phyloP scores from a whole-genome alignment of 2,329 filamentous ascomycete genomes.

The Cordyceps farinosa region DNA sequence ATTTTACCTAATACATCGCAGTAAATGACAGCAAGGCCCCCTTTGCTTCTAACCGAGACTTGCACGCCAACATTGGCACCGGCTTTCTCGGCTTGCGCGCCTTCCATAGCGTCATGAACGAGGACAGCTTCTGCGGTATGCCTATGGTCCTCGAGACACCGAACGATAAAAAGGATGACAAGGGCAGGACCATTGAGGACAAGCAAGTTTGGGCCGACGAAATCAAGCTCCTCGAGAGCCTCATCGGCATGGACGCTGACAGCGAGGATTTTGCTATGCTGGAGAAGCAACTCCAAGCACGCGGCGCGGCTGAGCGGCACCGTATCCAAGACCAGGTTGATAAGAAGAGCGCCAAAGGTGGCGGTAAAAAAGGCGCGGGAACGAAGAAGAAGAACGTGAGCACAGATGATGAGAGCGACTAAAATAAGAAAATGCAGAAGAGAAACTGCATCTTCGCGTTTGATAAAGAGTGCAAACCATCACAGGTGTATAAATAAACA shows the following conservation, averaged over 20 bases:
- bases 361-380: conserved; percentile 24
- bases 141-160: conserved; percentile 98
- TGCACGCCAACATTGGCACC: conserved; percentile 95
- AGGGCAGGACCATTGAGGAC: conserved; percentile 70
- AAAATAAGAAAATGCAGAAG: background rate
- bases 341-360: conserved; percentile 57
- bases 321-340: conserved; percentile 78
- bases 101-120: conserved; percentile 90
- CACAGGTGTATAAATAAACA: background rate
- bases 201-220: conserved; percentile 84
- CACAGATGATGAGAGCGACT: conserved; percentile 34
- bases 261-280: conserved; percentile 66
- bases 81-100: conserved; percentile 87
- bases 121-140: conserved; percentile 67
- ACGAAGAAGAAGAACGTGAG: conserved; percentile 36
- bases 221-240: conserved; percentile 87
- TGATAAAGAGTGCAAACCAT: background rate
- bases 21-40: conserved; percentile 96
- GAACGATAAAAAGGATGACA: conserved; percentile 65
- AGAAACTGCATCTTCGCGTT: background rate
- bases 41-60: conserved; percentile 72
- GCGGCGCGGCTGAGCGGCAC: conserved; percentile 67
- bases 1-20: conserved; percentile 21
- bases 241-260: conserved; percentile 80
- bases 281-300: conserved; percentile 61